Evolutionary conservation across 1,284 basidiomycete genomes (phyloP).

Genomic region (Pascua guehoae): DNA sequence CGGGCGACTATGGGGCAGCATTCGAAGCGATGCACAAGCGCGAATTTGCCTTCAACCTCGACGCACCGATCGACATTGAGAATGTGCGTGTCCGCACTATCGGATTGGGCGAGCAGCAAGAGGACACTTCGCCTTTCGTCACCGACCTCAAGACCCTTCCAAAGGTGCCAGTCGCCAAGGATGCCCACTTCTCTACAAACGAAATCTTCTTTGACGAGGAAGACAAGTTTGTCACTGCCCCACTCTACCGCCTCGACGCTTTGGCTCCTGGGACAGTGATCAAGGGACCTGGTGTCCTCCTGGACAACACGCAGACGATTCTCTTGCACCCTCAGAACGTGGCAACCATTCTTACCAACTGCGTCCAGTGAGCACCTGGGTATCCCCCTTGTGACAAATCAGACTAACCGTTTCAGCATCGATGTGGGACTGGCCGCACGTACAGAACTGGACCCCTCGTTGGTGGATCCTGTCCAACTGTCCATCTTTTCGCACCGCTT

Average conservation of each 20-base stretch:
- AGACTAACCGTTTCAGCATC: slow-evolving; percentile 4
- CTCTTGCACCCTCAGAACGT: slow-evolving; percentile 26
- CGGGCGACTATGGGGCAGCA: slow-evolving; percentile 64
- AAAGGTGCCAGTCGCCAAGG: slow-evolving; percentile 56
- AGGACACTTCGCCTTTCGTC: slow-evolving; percentile 60
- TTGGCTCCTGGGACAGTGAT: slow-evolving; percentile 67
- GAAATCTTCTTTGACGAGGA: slow-evolving; percentile 24
- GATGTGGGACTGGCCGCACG: slow-evolving; percentile 18
- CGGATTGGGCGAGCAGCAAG: slow-evolving; percentile 72
- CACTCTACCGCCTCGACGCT: slow-evolving; percentile 68
- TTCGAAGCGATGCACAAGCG: slow-evolving; percentile 73
- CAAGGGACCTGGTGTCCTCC: slow-evolving; percentile 37
- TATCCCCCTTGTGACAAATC: no score
- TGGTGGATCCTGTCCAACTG: slow-evolving; percentile 35
- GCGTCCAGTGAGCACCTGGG: slow-evolving; percentile 13
- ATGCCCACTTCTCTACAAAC: slow-evolving; percentile 43
- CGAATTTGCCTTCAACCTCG: slow-evolving; percentile 88
- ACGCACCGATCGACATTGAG: slow-evolving; percentile 77
- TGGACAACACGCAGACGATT: slow-evolving; percentile 42
- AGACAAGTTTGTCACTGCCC: slow-evolving; percentile 57
- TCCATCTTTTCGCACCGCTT: slow-evolving; percentile 5
- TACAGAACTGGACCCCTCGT: slow-evolving; percentile 1
- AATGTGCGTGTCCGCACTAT: slow-evolving; percentile 78
- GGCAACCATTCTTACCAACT: slow-evolving; percentile 20
- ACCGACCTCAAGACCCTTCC: not conserved